phyloP scores from a whole-genome alignment of 805 yeast species.

The Schwanniomyces yamadae region DNA sequence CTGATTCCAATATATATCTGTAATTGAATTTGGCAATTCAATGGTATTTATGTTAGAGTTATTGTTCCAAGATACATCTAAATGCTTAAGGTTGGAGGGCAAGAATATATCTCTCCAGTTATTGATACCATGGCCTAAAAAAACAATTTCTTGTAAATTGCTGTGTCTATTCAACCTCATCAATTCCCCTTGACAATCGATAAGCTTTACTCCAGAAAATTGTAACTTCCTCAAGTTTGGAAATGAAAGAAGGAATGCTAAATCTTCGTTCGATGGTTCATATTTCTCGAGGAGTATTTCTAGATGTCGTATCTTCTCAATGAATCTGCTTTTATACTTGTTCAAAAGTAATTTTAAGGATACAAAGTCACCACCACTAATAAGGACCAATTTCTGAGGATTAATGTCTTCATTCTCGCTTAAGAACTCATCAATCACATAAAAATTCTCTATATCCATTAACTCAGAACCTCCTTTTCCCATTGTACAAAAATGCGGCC shows the following conservation, averaged over 20 bases:
- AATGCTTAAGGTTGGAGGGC: conserved; percentile 24
- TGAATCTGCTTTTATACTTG: conserved; percentile 18
- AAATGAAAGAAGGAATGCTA: conserved; percentile 21
- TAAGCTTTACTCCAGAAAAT: conserved; percentile 23
- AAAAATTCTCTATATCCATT: conserved; percentile 22
- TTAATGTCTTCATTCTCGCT: conserved; percentile 24
- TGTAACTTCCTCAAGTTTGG: conserved; percentile 30
- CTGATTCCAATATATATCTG: conserved; percentile 32
- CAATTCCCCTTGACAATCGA: conserved; percentile 5
- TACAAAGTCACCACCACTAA: conserved; percentile 31
- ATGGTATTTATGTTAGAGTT: conserved; percentile 23
- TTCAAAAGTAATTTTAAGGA: conserved; percentile 24
- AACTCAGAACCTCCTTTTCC: conserved; percentile 5
- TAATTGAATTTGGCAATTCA: conserved; percentile 18
- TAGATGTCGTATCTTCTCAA: conserved; percentile 11
- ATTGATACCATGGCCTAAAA: conserved; percentile 31
- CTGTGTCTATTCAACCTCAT: conserved; percentile 9
- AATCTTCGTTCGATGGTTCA: conserved; percentile 17
- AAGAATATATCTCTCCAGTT: conserved; percentile 27
- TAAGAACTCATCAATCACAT: conserved; percentile 34
- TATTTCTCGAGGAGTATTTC: conserved; percentile 30
- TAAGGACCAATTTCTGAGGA: conserved; percentile 26
- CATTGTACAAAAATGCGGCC: conserved; percentile 15
- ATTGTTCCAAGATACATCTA: conserved; percentile 39
- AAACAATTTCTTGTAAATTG: conserved; percentile 24